Evolutionary conservation across 331 rosid genomes (phyloP), one percentile per base, ranked within the genome.

Genomic region (Spiraea crenata): DNA sequence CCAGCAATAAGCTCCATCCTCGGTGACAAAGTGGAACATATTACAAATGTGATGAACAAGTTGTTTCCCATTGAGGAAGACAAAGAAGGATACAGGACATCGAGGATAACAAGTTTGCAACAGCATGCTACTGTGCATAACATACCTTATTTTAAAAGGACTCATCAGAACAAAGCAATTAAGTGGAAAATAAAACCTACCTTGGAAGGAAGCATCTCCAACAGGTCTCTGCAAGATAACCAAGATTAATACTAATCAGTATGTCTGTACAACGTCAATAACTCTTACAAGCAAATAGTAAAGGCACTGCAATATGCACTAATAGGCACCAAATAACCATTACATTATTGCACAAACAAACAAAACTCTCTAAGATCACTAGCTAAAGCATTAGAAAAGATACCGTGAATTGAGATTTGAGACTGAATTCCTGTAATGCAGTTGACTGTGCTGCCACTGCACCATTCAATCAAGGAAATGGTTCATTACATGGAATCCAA

Each of bases 151-250:
- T 39, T 57, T 31, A 31, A 31, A 25, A 31, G 40, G 40, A 57
- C 31, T 57, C 7, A 57, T 17, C 7, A 25, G 61, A 12, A 56
- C 4, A 34, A 25, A 57, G 31, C 3, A 56, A 25, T 4, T 25
- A 54, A 54, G 35, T 59, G 17, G 7, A 59, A 59, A 59, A 59
- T 39, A 6, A 12, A 59, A 59, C 57, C 75, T 79, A 89, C 98
- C 98, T 76, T 86, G 96, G 85, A 89, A 89, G 70, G 95, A 82
- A 80, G 92, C 79, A 80, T 92, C 95, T 77, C 82, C 89, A 89
- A 86, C 83, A 71, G 85, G 89, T 74, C 76, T 81, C 98, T 87
- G 92, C 82, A 60, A 67, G 70, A 73, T 71, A 78, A 63, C 34
- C 75, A 72, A 62, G 55, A 50, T 15, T 4, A 31, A 25, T 39